Percentiles rank a stretch among this genome's conserved stretches.
phyloP scores from a whole-genome alignment of 2,329 filamentous ascomycete genomes.

The Trichophyton schoenleinii region DNA sequence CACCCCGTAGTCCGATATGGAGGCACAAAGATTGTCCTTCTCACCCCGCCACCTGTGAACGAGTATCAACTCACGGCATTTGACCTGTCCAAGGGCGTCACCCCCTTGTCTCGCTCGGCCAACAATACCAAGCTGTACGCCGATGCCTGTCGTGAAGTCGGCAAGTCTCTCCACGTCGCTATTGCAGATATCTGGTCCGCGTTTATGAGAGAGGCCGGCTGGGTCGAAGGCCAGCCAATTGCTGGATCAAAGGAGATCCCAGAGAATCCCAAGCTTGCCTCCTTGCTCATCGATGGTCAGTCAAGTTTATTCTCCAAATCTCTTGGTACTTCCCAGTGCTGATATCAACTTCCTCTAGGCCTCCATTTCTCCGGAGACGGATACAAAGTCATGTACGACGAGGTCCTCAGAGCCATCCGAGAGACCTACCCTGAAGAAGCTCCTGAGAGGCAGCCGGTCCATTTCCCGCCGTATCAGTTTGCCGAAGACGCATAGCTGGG shows the following conservation, averaged over 20 bases:
- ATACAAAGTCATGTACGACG: constrained; percentile 44
- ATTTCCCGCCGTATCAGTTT: constrained; percentile 43
- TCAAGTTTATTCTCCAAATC: not conserved
- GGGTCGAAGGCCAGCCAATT: constrained; percentile 39
- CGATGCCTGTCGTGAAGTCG: constrained; percentile 52
- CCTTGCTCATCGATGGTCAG: constrained; percentile 46
- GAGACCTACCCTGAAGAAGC: constrained; percentile 43
- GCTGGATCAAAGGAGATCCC: constrained; percentile 47
- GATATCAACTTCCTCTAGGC: constrained; percentile 22
- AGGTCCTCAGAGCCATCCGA: constrained; percentile 41
- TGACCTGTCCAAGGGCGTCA: constrained; percentile 37
- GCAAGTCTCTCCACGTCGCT: constrained; percentile 40
- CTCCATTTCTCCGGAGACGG: constrained; percentile 47
- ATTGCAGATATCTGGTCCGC: constrained; percentile 70
- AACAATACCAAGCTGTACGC: constrained; percentile 52
- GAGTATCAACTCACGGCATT: constrained; percentile 51
- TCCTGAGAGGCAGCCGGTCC: constrained; percentile 40
- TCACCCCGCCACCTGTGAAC: constrained; percentile 66
- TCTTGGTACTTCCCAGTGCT: not conserved
- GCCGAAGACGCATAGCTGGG: constrained; percentile 15
- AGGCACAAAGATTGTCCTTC: constrained; percentile 61
- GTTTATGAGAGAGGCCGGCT: constrained; percentile 55
- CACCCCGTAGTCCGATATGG: constrained; percentile 61
- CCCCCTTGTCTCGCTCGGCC: constrained; percentile 42
- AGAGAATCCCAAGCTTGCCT: constrained; percentile 43